phyloP scores from a whole-genome alignment of 2,329 filamentous ascomycete species.

The Lecanicillium sp. region DNA sequence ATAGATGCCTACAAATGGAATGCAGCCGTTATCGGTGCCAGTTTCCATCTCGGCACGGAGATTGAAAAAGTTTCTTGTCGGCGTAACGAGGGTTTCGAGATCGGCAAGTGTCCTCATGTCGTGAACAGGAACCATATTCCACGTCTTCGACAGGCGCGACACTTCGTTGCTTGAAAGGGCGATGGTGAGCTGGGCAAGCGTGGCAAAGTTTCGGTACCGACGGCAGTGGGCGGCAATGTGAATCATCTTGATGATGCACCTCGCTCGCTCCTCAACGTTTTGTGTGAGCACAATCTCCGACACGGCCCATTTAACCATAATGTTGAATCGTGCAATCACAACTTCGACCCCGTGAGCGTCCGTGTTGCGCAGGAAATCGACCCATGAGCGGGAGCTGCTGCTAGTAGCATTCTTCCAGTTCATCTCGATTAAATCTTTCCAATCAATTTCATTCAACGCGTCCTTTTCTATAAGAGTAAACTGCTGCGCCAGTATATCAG shows the following conservation, averaged over 20 bases:
- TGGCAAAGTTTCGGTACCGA: constrained; percentile 72
- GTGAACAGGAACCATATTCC: constrained; percentile 56
- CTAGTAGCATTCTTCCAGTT: constrained; percentile 65
- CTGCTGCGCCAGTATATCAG: constrained; percentile 69
- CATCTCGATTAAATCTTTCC: constrained; percentile 80
- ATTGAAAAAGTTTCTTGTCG: constrained; percentile 68
- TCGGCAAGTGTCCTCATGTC: constrained; percentile 60
- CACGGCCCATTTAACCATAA: constrained; percentile 80
- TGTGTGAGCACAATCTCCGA: constrained; percentile 72
- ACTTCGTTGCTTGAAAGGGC: constrained; percentile 69
- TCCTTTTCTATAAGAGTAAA: constrained; percentile 83
- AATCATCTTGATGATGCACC: constrained; percentile 72
- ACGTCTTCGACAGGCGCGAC: constrained; percentile 58
- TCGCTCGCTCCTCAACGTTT: constrained; percentile 61
- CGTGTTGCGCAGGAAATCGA: constrained; percentile 66
- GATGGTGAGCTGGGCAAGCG: constrained; percentile 72
- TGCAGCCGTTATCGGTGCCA: constrained; percentile 61
- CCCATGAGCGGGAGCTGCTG: constrained; percentile 66
- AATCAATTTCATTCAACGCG: constrained; percentile 77
- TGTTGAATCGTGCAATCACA: constrained; percentile 78
- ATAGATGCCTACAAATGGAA: constrained; percentile 77
- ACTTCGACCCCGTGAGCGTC: constrained; percentile 72
- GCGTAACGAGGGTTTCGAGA: constrained; percentile 66
- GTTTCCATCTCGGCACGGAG: constrained; percentile 72
- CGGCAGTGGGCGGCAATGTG: constrained; percentile 73